Conservation (phyloP, 129 eudicot genomes). For the Tagetes erecta region DNA sequence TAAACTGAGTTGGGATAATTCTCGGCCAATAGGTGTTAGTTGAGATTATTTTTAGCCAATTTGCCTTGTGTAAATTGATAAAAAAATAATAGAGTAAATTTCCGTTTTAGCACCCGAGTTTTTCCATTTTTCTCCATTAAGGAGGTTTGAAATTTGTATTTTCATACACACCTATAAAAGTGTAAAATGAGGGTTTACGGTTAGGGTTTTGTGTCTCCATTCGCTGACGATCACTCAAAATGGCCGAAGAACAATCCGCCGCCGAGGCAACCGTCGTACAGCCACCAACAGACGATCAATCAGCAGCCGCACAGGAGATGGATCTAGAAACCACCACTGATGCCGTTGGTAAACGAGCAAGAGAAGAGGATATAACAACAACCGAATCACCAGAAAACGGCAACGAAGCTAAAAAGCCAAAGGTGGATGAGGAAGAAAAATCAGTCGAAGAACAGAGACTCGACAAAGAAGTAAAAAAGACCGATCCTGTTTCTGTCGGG, state of each 20-base stretch:
- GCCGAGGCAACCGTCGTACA: conserved; percentile 33
- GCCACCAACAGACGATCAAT: not conserved
- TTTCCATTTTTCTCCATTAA: not conserved
- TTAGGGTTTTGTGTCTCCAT: conserved; percentile 32
- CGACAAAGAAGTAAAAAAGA: conserved; percentile 28
- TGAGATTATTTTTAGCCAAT: no score
- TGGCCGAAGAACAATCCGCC: conserved; percentile 45
- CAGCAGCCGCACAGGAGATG: conserved; percentile 40
- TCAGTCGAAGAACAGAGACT: conserved; percentile 54
- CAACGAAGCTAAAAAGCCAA: conserved; percentile 42
- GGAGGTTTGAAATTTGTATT: not conserved
- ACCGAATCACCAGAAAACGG: conserved; percentile 37
- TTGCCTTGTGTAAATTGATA: no score
- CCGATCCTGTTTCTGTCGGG: conserved; percentile 50
- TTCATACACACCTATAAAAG: conserved; percentile 7
- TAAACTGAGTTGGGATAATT: no score
- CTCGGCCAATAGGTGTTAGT: no score
- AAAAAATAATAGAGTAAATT: no score
- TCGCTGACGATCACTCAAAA: conserved; percentile 14
- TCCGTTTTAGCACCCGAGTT: no score
- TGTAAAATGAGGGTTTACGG: conserved; percentile 28
- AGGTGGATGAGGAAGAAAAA: conserved; percentile 37
- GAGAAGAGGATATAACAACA: conserved; percentile 48
- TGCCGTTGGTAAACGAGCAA: conserved; percentile 51
- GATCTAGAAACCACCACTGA: conserved; percentile 38